phyloP scores from a whole-genome alignment of 148 eudicot species.

The Persicaria tinctoria region DNA sequence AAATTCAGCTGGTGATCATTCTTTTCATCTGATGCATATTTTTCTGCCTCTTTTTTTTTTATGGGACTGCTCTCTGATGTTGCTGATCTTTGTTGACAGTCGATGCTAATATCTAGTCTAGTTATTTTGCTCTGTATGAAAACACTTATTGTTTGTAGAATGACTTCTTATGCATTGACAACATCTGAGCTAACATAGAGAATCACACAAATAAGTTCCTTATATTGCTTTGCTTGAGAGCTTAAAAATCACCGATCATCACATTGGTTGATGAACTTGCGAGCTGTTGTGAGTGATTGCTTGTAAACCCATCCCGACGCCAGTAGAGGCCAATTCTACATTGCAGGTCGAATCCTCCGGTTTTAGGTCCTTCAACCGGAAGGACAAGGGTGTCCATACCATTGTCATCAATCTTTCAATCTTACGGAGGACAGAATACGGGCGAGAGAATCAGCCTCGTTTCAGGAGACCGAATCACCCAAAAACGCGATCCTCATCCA shows the following conservation, averaged over 20 bases:
- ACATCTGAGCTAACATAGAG: neutral
- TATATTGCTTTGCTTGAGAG: neutral
- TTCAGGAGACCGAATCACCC: neutral
- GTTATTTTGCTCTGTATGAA: neutral
- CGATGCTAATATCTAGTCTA: neutral
- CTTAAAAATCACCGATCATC: neutral
- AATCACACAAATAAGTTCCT: neutral
- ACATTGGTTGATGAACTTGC: constrained; percentile 1
- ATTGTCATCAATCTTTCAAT: neutral
- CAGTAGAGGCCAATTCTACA: neutral
- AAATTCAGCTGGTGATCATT: neutral
- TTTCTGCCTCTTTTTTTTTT: neutral
- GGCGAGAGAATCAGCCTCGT: neutral
- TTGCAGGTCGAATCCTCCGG: neutral
- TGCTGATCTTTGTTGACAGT: neutral
- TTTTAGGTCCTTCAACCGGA: neutral
- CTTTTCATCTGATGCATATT: constrained; percentile 8
- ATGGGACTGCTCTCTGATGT: constrained; percentile 1
- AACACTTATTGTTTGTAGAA: neutral
- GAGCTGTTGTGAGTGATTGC: neutral
- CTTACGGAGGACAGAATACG: neutral
- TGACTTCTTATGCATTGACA: neutral
- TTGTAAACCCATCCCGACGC: neutral
- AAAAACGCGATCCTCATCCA: neutral
- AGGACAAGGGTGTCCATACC: constrained; percentile 4